Conservation (phyloP, 352 stramenopile species). For the Globisporangium paroecandrum region DNA sequence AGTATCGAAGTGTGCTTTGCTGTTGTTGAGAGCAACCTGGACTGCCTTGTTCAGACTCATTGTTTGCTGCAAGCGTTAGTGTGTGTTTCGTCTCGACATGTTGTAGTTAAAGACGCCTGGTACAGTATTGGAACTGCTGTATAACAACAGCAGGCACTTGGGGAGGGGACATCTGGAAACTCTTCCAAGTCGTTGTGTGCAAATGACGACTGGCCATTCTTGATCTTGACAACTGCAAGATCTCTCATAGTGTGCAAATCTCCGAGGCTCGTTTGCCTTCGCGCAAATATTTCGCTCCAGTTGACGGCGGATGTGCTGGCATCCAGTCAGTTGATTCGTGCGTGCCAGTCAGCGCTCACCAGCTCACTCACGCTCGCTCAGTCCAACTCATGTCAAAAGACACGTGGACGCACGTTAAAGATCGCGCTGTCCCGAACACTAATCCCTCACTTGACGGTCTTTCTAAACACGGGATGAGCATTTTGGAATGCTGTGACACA, state of each 20-base stretch:
- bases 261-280: background rate
- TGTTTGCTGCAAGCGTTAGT: no score
- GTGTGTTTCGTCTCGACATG: no score
- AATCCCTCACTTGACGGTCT: background rate
- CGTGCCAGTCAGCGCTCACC: background rate
- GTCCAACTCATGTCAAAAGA: background rate
- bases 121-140: no score
- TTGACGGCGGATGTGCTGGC: background rate
- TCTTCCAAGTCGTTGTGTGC: no score
- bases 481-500: background rate
- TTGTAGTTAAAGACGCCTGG: no score
- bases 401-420: slow-evolving; percentile 10
- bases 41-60: no score
- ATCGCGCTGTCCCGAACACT: background rate
- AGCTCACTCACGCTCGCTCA: background rate
- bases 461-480: background rate
- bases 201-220: no score
- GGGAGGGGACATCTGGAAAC: no score
- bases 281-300: background rate
- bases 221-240: no score
- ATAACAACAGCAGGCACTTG: no score
- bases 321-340: background rate
- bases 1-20: no score
- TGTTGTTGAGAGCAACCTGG: no score
- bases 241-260: background rate